Evolutionary conservation across 2,329 filamentous ascomycete genomes (phyloP).

Genomic region (Botryotinia globosa): DNA sequence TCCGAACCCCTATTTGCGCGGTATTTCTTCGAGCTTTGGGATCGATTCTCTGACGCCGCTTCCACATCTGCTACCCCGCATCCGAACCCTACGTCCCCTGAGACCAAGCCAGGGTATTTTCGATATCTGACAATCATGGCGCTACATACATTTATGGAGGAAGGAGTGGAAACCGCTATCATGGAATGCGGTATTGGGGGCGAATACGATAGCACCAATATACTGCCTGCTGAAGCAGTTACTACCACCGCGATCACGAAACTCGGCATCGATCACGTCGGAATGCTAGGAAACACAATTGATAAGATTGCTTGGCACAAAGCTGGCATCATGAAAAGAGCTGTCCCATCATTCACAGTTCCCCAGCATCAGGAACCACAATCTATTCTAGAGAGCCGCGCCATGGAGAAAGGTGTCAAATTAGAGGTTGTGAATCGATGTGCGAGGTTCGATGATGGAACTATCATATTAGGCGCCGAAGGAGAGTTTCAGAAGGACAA

Average conservation of each 20-base stretch:
- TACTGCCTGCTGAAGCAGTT: conserved; percentile 56
- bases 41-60: conserved; percentile 44
- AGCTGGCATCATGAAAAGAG: conserved; percentile 76
- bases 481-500: conserved; percentile 58
- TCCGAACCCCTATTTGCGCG: conserved; percentile 57
- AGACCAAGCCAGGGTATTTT: conserved; percentile 81
- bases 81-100: conserved; percentile 19
- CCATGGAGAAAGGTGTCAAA: conserved; percentile 41
- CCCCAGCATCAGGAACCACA: conserved; percentile 56
- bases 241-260: conserved; percentile 73
- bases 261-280: conserved; percentile 81
- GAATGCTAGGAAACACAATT: conserved; percentile 74
- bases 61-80: conserved; percentile 32
- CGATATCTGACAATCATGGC: conserved; percentile 87
- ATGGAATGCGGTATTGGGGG: conserved; percentile 94
- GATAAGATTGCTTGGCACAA: conserved; percentile 91
- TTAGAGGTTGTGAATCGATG: conserved; percentile 32
- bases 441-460: conserved; percentile 44
- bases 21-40: conserved; percentile 68
- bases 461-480: conserved; percentile 47
- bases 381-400: conserved; percentile 57
- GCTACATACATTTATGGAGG: conserved; percentile 74
- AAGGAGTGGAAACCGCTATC: conserved; percentile 74
- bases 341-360: conserved; percentile 61
- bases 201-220: conserved; percentile 89